These are phyloP conservation scores for Torrubiella hemipterigena DNA, from an alignment of 2,329 filamentous ascomycete species.

Conservation along the genomic window DNA sequence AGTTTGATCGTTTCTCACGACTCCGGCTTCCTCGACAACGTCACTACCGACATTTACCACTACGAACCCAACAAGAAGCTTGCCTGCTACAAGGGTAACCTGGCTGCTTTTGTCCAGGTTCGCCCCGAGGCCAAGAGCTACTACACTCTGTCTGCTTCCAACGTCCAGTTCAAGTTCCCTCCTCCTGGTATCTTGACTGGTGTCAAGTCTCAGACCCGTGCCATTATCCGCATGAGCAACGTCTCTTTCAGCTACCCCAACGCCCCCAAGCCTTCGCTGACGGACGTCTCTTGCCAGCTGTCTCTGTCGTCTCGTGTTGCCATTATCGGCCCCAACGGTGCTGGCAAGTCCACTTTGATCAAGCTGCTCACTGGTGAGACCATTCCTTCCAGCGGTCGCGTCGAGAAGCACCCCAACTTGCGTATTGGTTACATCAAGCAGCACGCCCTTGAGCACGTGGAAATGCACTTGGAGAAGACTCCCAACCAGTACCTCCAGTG, in stretches of 20 bases:
- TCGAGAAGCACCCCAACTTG: constrained; percentile 97
- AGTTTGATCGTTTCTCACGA: constrained; percentile 98
- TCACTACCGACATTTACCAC: constrained; percentile 98
- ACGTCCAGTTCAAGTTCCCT: constrained; percentile 96
- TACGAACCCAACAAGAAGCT: constrained; percentile 96
- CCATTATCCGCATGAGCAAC: constrained; percentile 90
- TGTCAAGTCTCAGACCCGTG: constrained; percentile 87
- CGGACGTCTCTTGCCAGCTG: constrained; percentile 78
- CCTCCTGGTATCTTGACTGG: constrained; percentile 86
- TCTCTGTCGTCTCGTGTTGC: constrained; percentile 85
- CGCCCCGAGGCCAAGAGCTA: constrained; percentile 95
- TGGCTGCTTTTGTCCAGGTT: constrained; percentile 72
- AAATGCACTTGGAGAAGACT: constrained; percentile 99
- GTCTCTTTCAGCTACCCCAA: constrained; percentile 92
- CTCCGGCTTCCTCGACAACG: constrained; percentile 90
- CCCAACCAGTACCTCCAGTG: constrained; percentile 98
- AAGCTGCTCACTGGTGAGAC: constrained; percentile 92
- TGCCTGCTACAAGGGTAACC: constrained; percentile 70
- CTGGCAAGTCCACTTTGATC: constrained; percentile 95
- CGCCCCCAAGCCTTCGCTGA: constrained; percentile 73
- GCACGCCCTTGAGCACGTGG: constrained; percentile 96
- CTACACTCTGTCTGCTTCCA: constrained; percentile 83
- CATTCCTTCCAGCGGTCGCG: constrained; percentile 70
- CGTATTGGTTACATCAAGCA: constrained; percentile 99
- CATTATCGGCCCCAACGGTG: constrained; percentile 95